Evolutionary conservation across 352 stramenopile species (phyloP).

Genomic region (Phytophthora hybrid): DNA sequence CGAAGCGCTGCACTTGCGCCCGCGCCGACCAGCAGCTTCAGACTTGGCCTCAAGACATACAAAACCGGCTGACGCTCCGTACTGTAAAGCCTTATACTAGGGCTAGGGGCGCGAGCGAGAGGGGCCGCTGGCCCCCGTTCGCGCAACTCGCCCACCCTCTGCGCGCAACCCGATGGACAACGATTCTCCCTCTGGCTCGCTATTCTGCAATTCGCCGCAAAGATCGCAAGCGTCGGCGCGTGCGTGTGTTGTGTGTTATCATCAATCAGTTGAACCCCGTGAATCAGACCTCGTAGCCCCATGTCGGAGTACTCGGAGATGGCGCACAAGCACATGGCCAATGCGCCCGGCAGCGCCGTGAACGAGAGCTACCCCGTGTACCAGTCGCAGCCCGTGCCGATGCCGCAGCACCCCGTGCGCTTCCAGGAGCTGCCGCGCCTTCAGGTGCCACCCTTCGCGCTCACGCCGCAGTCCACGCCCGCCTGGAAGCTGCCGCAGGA

Average conservation of each 20-base stretch:
- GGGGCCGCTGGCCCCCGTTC: conserved; percentile 11
- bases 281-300: conserved; percentile 15
- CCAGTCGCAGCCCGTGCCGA: conserved; percentile 28
- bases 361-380: conserved; percentile 40
- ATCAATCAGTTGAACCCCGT: conserved; percentile 25
- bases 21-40: neutral
- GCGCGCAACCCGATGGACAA: conserved; percentile 21
- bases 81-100: conserved; percentile 37
- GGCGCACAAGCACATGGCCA: conserved; percentile 49
- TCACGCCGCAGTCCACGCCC: conserved; percentile 59
- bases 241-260: conserved; percentile 13
- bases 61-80: conserved; percentile 23
- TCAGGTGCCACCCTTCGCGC: conserved; percentile 65
- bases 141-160: conserved; percentile 34
- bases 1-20: neutral
- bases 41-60: conserved; percentile 11
- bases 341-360: conserved; percentile 31
- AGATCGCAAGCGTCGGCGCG: conserved; percentile 41
- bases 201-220: conserved; percentile 62
- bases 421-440: conserved; percentile 77
- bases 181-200: conserved; percentile 20
- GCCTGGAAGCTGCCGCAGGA: conserved; percentile 60
- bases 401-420: conserved; percentile 32
- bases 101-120: conserved; percentile 25
- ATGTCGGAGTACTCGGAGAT: conserved; percentile 49